Base-by-base conservation (phyloP, 495 filamentous ascomycete species). In the Penicillium coprophilum region DNA sequence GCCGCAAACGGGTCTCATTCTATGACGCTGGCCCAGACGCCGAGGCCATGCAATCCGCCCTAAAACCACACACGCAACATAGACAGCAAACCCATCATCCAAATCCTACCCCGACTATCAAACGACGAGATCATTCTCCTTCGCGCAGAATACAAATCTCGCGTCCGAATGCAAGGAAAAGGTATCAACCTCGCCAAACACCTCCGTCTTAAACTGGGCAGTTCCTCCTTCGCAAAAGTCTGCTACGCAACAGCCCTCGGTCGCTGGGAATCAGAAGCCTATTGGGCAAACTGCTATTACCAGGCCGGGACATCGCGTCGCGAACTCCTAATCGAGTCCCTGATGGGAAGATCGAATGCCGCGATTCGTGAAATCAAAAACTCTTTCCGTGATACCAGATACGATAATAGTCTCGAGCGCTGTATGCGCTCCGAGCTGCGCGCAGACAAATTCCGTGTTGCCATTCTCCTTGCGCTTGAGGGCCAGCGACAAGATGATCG, bases 261-360 rank as follows among this genome's bases (percentile, higher is more conserved):
- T 3, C 80, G 84, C 44, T 98, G 91, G 88, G 94, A 97, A 75
- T 86, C 83, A 50, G 94, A 98, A 70, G 92, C 90, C 2, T 97
- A 94, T 78, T 98, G 94, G 91, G 93, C 95, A 44, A 98, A 97
- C 65, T 96, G 90, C 72, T 98, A 92, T 86, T 98, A 97, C 75
- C 94, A 97, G 68, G 87, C 88, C 34, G 87, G 90, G 58, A 90
- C 88, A 60, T 88, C 84, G 3, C 81, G 91, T 3, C 83, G 91
- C 19, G 91, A 98, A 68, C 75, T 98, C 20, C 81, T 98, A 43
- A 97, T 98, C 64, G 94, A 98, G 67, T 83, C 86, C 10, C 75
- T 98, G 13, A 94, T 97, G 81, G 94, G 94, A 0, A 85, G 91
- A 15, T 85, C 84, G 12, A 96, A 96, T 63, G 77, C 80, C 17